Evolutionary conservation across 2,329 filamentous ascomycete species (phyloP).

Genomic region (Diplodia sapinea): DNA sequence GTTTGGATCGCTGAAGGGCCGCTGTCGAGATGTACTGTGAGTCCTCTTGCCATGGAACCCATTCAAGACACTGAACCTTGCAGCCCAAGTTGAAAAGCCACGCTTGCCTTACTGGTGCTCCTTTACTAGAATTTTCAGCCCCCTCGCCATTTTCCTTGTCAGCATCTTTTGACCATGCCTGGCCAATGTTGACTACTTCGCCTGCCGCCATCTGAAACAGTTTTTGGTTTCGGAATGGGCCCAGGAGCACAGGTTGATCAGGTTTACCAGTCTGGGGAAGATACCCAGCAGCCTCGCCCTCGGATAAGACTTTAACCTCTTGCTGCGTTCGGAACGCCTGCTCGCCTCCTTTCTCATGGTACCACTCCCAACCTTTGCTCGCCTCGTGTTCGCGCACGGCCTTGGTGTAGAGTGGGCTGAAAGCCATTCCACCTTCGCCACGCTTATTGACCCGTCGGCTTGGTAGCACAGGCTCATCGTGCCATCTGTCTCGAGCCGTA

Average conservation of each 20-base stretch:
- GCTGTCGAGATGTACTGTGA: constrained; percentile 63
- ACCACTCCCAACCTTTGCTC: constrained; percentile 61
- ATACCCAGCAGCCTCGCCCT: constrained; percentile 51
- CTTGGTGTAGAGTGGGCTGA: constrained; percentile 52
- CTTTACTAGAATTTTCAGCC: constrained; percentile 39
- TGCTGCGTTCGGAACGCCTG: constrained; percentile 53
- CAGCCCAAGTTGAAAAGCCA: constrained; percentile 65
- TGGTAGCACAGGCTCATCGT: constrained; percentile 58
- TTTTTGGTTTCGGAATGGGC: constrained; percentile 54
- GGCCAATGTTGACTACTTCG: constrained; percentile 52
- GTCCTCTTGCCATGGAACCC: constrained; percentile 47
- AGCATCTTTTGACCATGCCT: constrained; percentile 49
- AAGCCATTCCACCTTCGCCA: constrained; percentile 48
- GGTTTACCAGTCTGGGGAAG: constrained; percentile 44
- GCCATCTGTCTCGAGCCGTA: constrained; percentile 59
- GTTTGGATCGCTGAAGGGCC: constrained; percentile 38
- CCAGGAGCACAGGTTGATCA: constrained; percentile 55
- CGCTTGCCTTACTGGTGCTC: constrained; percentile 41
- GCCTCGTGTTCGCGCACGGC: constrained; percentile 53
- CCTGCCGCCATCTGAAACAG: constrained; percentile 51
- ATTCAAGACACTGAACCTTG: constrained; percentile 58
- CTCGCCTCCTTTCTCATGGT: constrained; percentile 51
- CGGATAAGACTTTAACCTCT: constrained; percentile 42
- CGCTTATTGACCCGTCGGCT: constrained; percentile 46
- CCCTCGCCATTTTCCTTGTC: not conserved